Percentiles rank a stretch among this genome's conserved stretches.
phyloP scores from a whole-genome alignment of 179 eudicot genomes.

The Beta macrorhiza region DNA sequence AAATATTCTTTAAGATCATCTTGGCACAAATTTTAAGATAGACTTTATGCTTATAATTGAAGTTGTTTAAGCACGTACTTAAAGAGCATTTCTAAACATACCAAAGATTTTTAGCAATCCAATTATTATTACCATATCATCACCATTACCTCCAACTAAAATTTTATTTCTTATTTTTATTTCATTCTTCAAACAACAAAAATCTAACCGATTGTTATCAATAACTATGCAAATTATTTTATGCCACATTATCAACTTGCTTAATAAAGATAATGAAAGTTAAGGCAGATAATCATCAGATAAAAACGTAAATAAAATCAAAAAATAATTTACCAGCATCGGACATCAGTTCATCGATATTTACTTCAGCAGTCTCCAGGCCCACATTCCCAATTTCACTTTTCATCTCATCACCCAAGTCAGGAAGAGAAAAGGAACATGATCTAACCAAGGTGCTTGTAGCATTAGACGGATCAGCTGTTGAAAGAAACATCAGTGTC shows the following conservation, averaged over 20 bases:
- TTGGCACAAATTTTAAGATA: background rate
- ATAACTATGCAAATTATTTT: background rate
- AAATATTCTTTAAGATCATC: background rate
- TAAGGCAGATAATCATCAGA: background rate
- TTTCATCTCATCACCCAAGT: conserved; percentile 37
- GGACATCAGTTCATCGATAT: conserved; percentile 36
- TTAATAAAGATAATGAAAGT: background rate
- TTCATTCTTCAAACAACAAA: background rate
- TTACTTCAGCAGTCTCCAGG: conserved; percentile 18
- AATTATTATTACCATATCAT: background rate
- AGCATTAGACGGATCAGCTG: conserved; percentile 40
- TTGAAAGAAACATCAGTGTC: conserved; percentile 44
- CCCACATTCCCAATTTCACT: conserved; percentile 32
- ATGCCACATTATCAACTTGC: background rate
- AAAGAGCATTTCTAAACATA: background rate
- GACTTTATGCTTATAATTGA: conserved; percentile 1
- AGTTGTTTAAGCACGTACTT: background rate
- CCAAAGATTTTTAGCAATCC: background rate
- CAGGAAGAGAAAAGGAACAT: conserved; percentile 60
- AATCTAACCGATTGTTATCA: background rate
- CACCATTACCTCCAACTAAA: background rate
- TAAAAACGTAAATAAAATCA: background rate
- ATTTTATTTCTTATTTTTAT: background rate
- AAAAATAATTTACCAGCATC: conserved; percentile 35
- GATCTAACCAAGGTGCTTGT: conserved; percentile 46